Conservation (phyloP, 495 filamentous ascomycete species). For the Talaromyces ruber region DNA sequence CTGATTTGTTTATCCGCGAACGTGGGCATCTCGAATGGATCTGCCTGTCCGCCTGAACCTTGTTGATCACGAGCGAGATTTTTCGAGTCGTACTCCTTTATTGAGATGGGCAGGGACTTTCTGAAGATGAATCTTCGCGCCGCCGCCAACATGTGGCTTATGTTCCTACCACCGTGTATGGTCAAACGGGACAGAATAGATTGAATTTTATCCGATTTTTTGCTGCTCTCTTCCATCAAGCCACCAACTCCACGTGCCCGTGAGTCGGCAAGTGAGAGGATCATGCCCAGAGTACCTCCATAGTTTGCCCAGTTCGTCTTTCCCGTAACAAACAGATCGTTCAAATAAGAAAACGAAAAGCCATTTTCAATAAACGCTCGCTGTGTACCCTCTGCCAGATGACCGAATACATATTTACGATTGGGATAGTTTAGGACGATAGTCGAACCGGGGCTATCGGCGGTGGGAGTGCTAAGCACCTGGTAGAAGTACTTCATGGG, state of each 20-base stretch:
- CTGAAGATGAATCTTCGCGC: constrained; percentile 85
- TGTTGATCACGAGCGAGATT: constrained; percentile 14
- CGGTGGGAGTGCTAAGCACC: constrained; percentile 74
- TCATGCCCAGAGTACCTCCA: constrained; percentile 76
- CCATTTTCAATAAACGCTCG: constrained; percentile 62
- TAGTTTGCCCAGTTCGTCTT: constrained; percentile 61
- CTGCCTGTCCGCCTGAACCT: constrained; percentile 11
- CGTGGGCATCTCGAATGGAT: constrained; percentile 47
- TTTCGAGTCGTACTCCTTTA: constrained; percentile 53
- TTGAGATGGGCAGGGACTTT: constrained; percentile 61
- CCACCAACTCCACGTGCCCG: constrained; percentile 17
- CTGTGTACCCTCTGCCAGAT: constrained; percentile 76
- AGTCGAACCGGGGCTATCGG: constrained; percentile 76
- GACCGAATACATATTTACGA: constrained; percentile 82
- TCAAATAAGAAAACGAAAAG: constrained; percentile 47
- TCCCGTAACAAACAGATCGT: constrained; percentile 76
- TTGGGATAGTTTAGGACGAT: constrained; percentile 69
- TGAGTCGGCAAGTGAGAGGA: constrained; percentile 71
- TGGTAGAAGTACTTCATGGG: constrained; percentile 66
- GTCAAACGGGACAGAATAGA: constrained; percentile 29
- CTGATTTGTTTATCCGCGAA: constrained; percentile 67
- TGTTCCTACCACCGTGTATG: constrained; percentile 71
- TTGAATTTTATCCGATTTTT: not conserved
- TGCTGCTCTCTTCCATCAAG: constrained; percentile 10
- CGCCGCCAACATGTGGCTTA: constrained; percentile 70